A percentile compares a stretch with the other conserved stretches of the same genome.
Conservation (phyloP, 306 rosid genomes). For the Cucurbita pepo region DNA sequence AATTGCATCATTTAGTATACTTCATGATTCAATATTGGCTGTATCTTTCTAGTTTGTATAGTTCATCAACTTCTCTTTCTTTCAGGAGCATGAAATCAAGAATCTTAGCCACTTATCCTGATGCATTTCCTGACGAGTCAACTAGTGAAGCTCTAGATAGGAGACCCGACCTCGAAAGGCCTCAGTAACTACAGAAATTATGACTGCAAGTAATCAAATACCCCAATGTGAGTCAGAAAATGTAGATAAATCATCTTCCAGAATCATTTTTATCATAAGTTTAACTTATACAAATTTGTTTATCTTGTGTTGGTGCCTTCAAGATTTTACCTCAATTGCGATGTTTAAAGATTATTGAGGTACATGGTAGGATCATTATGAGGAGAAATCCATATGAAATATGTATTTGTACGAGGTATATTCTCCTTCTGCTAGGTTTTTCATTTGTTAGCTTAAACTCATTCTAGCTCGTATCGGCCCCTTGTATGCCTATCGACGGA, state of each 20-base stretch:
- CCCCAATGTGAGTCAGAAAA: neutral
- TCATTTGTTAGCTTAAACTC: neutral
- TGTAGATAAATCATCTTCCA: neutral
- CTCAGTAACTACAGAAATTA: conserved; percentile 18
- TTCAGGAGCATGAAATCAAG: conserved; percentile 73
- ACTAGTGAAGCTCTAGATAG: conserved; percentile 35
- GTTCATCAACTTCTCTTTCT: neutral
- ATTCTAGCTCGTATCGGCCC: neutral
- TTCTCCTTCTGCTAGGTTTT: neutral
- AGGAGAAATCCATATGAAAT: neutral
- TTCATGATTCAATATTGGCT: neutral
- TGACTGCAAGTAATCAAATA: neutral
- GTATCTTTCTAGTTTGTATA: neutral
- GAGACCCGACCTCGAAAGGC: conserved; percentile 86
- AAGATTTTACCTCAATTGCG: neutral
- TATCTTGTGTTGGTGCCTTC: neutral
- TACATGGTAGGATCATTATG: neutral
- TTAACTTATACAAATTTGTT: neutral
- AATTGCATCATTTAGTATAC: neutral
- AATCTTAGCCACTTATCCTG: conserved; percentile 60
- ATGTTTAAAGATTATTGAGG: neutral
- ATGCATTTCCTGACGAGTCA: conserved; percentile 60
- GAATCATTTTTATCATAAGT: neutral
- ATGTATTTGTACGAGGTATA: neutral
- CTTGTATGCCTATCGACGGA: neutral